Evolutionary conservation across 768 basidiomycete species (phyloP), one percentile per base, ranked within the genome.

Genomic region (Gyrodon lividus): DNA sequence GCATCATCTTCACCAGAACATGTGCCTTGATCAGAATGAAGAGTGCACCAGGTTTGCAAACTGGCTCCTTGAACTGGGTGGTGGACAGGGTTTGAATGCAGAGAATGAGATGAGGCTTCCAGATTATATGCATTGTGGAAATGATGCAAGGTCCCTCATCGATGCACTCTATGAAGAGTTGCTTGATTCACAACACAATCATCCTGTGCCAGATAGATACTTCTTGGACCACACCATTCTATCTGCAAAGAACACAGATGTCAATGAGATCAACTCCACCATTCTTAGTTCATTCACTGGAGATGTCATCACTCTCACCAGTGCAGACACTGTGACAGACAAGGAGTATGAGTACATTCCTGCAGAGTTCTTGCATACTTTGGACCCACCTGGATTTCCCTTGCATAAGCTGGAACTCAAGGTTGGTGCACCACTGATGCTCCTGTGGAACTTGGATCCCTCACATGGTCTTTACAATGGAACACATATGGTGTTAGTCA

Each of bases 11-110:
- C n/a, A n/a, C n/a, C n/a, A n/a, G n/a, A n/a, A n/a, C n/a, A n/a
- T n/a, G n/a, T n/a, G n/a, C n/a, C n/a, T n/a, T n/a, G n/a, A n/a
- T n/a, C 78, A 77, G 77, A n/a, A n/a, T n/a, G n/a, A n/a, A n/a
- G n/a, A n/a, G n/a, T n/a, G n/a, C n/a, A n/a, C n/a, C n/a, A n/a
- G n/a, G n/a, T n/a, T n/a, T n/a, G n/a, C n/a, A n/a, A n/a, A n/a
- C n/a, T n/a, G n/a, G n/a, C n/a, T n/a, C 9, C 38, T 70, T 0
- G 62, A 73, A 24, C 55, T 75, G 45, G 76, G 74, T 1, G 57
- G 64, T 59, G 74, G 72, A 1, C 42, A 47, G 5, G 59, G 62
- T n/a, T 16, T 62, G 0, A 55, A 58, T 28, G 49, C 47, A 13
- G 57, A 47, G 2, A 30, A 51, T 5, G 50, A 51, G 13, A 43